Evolutionary conservation across 2,329 filamentous ascomycete genomes (phyloP), one percentile per base, ranked within the genome.

Genomic region (Aspergillus sp.): DNA sequence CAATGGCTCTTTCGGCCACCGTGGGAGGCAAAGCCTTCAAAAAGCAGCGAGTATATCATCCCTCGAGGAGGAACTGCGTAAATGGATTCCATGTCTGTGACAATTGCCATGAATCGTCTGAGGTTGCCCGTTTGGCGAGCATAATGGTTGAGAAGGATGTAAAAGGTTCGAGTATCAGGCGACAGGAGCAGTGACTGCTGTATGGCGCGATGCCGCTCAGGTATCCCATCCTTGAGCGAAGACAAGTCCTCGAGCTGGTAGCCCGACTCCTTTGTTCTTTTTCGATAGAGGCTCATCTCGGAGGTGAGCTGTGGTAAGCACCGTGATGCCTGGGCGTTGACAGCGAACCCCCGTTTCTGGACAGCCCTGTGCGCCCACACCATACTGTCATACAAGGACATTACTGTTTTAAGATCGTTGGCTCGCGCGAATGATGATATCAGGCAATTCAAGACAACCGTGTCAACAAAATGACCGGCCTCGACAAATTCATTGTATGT

Each of bases 391-490:
- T 95, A 95, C 8, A 94, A 75, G 38, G 81, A 72, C 45, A 89
- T 78, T 2, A 88, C 91, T 0, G 84, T 79, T 5, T 69, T 63
- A 24, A 80, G 74, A 51, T 98, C 88, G 25, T 81, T 80, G 10
- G 80, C 78, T 35, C 77, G 71, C 26, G 95, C 68, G 13, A 96
- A 71, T 2, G 86, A 79, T 0, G 78, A 71, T 40, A 96, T 83
- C 48, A 95, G 78, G 46, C 82, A 84, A 52, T 96, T 96, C 56
- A 96, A 69, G 10, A 86, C 81, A 2, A 82, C 70, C 0, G 84
- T 88, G 55, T 96, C 89, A 34, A 98, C 78, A 40, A 95, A 78
- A 55, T 96, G 85, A 20, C 86, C 86, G 0, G 78, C 74, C 24
- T 82, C 67, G n/a, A 96, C 81, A 59, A 94, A 81, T 14, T 86